Base-by-base conservation (phyloP, 108 stramenopile species). In the Skeletonema tropicum region DNA sequence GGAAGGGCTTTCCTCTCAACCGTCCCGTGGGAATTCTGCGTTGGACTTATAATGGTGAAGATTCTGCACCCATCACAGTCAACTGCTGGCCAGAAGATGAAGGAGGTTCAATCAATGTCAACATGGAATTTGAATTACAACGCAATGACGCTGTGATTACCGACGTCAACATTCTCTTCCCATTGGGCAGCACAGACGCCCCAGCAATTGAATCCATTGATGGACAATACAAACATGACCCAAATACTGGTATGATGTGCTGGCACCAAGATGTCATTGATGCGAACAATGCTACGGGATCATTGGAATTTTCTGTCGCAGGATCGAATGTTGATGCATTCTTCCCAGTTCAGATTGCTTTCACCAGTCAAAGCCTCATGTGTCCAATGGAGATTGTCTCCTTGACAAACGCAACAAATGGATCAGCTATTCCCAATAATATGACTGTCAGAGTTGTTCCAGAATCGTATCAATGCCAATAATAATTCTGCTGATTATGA, bases 81-180 rank as follows among this genome's bases (percentile, higher is more conserved):
- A 99, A 97, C 83, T 99, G 98, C 80, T 99, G 98, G 98, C 97
- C 97, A 42, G 98, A 99, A 74, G 91, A 98, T 74, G 97, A 96
- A 67, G 96, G 97, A 31, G 97, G 96, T 29, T 68, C 88, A 57
- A 96, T 99, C 86, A 96, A 87, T 85, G 97, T 99, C 70, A 96
- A 89, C 82, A 95, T 99, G 83, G 98, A 99, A 80, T 97, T 96
- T 84, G 92, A 93, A 80, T 76, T 96, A 62, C 89, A 89, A 48
- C 72, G 94, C 71, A 76, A 61, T 36, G 87, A 92, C 68, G 73
- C 91, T 68, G 89, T 90, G 39, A 82, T 99, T 62, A 93, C 92
- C 31, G 94, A 99, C 76, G 98, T 99, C 55, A 92, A 91, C 75
- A 97, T 99, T 68, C 61, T 92, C 57, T 87, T 99, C 61, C 98